These are phyloP conservation scores for Neoboletus magnificus DNA, from an alignment of 768 basidiomycete species.

Conservation along the genomic window DNA sequence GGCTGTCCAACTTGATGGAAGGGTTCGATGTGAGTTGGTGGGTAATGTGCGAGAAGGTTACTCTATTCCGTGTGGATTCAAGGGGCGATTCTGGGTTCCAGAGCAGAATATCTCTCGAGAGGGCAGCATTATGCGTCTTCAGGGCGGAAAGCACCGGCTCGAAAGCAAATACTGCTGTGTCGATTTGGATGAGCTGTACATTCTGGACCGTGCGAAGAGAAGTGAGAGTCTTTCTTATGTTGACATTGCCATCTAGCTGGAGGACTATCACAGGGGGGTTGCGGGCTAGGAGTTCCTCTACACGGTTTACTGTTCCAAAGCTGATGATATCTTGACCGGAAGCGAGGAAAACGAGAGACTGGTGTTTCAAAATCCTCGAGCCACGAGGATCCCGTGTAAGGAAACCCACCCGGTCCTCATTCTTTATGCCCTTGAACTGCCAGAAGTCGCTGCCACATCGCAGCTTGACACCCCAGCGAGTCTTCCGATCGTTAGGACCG, in stretches of 20 bases:
- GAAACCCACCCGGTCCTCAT: slow-evolving; percentile 33
- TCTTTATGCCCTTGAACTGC: slow-evolving; percentile 29
- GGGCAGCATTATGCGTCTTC: slow-evolving; percentile 38
- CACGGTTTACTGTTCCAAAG: slow-evolving; percentile 53
- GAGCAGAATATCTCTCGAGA: slow-evolving; percentile 49
- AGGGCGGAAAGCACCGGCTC: slow-evolving; percentile 57
- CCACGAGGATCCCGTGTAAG: slow-evolving; percentile 31
- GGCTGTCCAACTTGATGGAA: slow-evolving; percentile 34
- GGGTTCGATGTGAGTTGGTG: slow-evolving; percentile 29
- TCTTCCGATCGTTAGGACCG: slow-evolving; percentile 16
- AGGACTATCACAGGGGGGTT: slow-evolving; percentile 51
- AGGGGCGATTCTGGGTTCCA: slow-evolving; percentile 38
- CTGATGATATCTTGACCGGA: slow-evolving; percentile 46
- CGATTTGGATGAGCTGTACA: slow-evolving; percentile 50
- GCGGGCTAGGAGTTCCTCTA: slow-evolving; percentile 48
- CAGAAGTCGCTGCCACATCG: slow-evolving; percentile 34
- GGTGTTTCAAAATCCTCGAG: slow-evolving; percentile 45
- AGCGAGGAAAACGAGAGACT: slow-evolving; percentile 51
- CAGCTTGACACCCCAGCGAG: slow-evolving; percentile 43
- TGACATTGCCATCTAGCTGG: slow-evolving; percentile 46
- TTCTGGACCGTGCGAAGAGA: slow-evolving; percentile 32
- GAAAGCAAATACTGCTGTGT: slow-evolving; percentile 58
- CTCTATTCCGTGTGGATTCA: neutral
- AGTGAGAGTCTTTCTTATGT: slow-evolving; percentile 36
- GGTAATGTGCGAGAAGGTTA: slow-evolving; percentile 20